Percentiles rank a stretch among this genome's conserved stretches.
phyloP scores from a whole-genome alignment of 176 grass and related monocot species.

The Secale cereale region DNA sequence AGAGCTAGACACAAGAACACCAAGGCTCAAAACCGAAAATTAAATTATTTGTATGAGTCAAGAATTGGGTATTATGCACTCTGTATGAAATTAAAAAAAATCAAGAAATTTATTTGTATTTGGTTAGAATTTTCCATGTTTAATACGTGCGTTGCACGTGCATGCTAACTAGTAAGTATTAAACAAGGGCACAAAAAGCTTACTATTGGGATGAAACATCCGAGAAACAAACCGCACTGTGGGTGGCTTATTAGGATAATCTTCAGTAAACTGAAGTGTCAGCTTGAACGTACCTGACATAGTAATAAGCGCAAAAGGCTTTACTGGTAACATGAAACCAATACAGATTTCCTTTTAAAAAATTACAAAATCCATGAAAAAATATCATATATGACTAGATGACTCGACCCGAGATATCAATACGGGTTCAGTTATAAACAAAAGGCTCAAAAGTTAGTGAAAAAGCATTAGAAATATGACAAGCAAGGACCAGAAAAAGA shows the following conservation, averaged over 20 bases:
- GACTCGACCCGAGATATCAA: no score
- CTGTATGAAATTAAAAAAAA: no score
- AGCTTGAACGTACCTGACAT: slow-evolving; percentile 46
- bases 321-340: neutral
- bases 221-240: slow-evolving; percentile 51
- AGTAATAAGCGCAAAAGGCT: neutral
- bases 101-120: no score
- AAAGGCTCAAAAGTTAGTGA: neutral
- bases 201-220: slow-evolving; percentile 60
- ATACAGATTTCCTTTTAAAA: neutral
- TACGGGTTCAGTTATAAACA: neutral
- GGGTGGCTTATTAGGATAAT: slow-evolving; percentile 59
- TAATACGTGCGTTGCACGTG: no score
- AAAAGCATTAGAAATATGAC: neutral
- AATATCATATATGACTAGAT: no score
- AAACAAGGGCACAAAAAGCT: neutral
- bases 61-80: no score
- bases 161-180: neutral
- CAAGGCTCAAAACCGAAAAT: no score
- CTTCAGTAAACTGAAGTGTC: slow-evolving; percentile 50
- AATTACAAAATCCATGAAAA: no score
- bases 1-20: no score
- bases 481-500: neutral
- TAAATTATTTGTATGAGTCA: no score
- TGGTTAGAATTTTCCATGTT: no score